A percentile compares a stretch with the other conserved stretches of the same genome.
Evolutionary conservation across 257 asterid species (phyloP).

Genomic region (Fraxinus excelsior): DNA sequence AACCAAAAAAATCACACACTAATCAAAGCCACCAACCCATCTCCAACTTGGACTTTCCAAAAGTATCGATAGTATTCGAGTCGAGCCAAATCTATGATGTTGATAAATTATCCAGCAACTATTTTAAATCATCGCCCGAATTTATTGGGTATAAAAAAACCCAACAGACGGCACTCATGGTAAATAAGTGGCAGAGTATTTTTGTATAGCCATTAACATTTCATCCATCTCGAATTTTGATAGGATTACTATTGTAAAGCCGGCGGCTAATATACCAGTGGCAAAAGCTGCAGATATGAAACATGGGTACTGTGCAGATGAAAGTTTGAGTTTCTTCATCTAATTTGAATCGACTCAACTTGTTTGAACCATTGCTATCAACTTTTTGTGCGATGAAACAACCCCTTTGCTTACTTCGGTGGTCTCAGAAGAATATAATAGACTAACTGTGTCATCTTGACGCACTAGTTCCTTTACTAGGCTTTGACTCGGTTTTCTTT

Average conservation of each 20-base stretch:
- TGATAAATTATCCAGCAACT: too few species aligned
- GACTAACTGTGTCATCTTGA: constrained; percentile 71
- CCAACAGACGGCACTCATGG: constrained; percentile 94
- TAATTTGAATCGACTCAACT: constrained; percentile 43
- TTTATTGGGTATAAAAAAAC: too few species aligned
- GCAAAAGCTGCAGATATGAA: constrained; percentile 82
- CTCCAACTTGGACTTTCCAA: too few species aligned
- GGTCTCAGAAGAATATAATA: constrained; percentile 90
- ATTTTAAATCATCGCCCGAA: too few species aligned
- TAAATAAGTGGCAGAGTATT: constrained; percentile 60
- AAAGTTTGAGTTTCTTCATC: constrained; percentile 42
- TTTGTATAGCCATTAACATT: constrained; percentile 64
- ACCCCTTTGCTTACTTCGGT: constrained; percentile 98
- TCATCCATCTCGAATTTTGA: constrained; percentile 80
- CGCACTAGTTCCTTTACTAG: constrained; percentile 56
- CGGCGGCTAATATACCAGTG: constrained; percentile 66
- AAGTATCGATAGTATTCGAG: too few species aligned
- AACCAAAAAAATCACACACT: too few species aligned
- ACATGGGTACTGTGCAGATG: constrained; percentile 92
- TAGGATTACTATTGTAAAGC: constrained; percentile 70
- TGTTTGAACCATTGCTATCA: constrained; percentile 75
- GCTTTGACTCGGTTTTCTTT: constrained; percentile 32
- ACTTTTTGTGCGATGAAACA: constrained; percentile 69
- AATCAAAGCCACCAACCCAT: too few species aligned
- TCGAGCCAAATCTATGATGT: too few species aligned